Conservation (phyloP, 768 basidiomycete species). For the Phlegmacium glaucopus region DNA sequence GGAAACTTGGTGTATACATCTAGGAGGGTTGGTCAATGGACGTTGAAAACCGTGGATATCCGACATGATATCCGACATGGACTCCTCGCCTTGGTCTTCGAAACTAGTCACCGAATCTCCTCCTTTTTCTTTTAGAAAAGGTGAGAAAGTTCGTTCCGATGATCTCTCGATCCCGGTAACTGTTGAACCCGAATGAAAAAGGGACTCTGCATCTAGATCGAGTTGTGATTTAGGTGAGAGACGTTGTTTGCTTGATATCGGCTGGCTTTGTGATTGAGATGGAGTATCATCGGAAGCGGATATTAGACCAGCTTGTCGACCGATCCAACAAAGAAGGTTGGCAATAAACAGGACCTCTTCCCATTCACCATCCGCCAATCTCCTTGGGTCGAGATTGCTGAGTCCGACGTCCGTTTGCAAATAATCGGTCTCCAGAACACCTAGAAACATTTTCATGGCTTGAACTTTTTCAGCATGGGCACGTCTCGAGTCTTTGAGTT, state of each 20-base stretch:
- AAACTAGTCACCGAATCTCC: slow-evolving; percentile 27
- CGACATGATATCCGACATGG: slow-evolving; percentile 9
- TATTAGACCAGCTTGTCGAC: slow-evolving; percentile 36
- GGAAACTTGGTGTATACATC: slow-evolving; percentile 56
- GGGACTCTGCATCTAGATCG: slow-evolving; percentile 19
- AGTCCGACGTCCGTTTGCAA: slow-evolving; percentile 60
- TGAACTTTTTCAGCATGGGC: slow-evolving; percentile 43
- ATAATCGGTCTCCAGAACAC: slow-evolving; percentile 66
- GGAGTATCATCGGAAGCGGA: background rate
- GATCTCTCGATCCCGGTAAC: slow-evolving; percentile 22
- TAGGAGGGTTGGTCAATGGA: slow-evolving; percentile 14
- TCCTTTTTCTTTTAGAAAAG: slow-evolving; percentile 9
- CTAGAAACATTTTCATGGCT: slow-evolving; percentile 72
- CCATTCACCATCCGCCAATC: slow-evolving; percentile 60
- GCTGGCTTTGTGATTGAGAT: background rate
- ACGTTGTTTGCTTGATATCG: background rate
- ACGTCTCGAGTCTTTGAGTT: slow-evolving; percentile 2
- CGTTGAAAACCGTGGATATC: slow-evolving; percentile 22
- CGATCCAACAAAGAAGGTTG: slow-evolving; percentile 70
- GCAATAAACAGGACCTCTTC: slow-evolving; percentile 67
- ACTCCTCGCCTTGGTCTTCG: slow-evolving; percentile 3
- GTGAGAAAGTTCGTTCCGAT: slow-evolving; percentile 17
- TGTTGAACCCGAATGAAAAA: slow-evolving; percentile 31
- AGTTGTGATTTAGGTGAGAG: slow-evolving; percentile 15
- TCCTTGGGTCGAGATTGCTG: slow-evolving; percentile 59